Evolutionary conservation across 2,329 filamentous ascomycete species (phyloP), one percentile per base, ranked within the genome.

Genomic region (Aspergillus floridensis): DNA sequence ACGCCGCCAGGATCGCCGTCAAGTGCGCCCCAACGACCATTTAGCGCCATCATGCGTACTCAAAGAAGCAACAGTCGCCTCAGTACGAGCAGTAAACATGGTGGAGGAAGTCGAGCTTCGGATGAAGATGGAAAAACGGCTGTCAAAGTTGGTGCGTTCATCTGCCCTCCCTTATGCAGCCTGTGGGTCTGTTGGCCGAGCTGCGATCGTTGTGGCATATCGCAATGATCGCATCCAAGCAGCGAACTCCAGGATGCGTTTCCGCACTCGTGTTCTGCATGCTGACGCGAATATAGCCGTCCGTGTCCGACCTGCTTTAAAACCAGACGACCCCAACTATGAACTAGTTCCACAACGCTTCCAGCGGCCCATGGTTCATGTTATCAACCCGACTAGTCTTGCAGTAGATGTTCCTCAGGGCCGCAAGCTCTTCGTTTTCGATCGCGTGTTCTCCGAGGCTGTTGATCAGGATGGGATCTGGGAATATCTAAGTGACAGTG

Each of bases 281-380:
- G 59, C 64, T 67, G 58, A 66, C 52, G 22, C 53, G 24, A 22
- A 58, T 59, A 21, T 74, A 98, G 95, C 90, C 74, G 92, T 99
- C 69, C 92, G 95, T 74, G 89, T 98, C 52, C 91, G 95, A 68
- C 95, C 95, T 52, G 89, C 93, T 56, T 82, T 98, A 59, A 87
- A 88, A 68, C 81, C 92, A 5, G 85, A 84, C 66, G 95, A 99
- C 75, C 95, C 95, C 5, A 93, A 93, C 63, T 99, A 85, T 80
- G 95, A 99, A 64, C 86, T 98, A 65, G 95, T 99, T 59, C 95
- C 95, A 14, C 93, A 96, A 76, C 88, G 95, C 70, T 99, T 99
- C 72, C 93, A 96, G 76, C 87, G 89, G 64, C 89, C 93, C 44
- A 96, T 93, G 81, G 92, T 96, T 63, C 92, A 97, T 65, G 91